Percentiles rank a stretch among this genome's conserved stretches.
These are phyloP conservation scores for Paramyrothecium sp. DNA, from an alignment of 2,329 filamentous ascomycete species.

Conservation along the genomic window DNA sequence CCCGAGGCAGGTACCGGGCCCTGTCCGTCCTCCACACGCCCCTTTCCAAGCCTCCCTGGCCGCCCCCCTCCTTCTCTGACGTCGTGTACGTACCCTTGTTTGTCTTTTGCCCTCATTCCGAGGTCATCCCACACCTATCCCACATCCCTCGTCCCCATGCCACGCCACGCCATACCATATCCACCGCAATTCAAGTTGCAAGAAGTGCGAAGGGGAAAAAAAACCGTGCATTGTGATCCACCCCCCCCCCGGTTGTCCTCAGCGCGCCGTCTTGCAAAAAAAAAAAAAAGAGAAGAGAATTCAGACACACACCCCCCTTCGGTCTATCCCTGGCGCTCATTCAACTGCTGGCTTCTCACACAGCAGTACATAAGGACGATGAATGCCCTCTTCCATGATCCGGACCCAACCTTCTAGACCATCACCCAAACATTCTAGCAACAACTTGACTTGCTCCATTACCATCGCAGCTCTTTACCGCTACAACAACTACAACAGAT, in stretches of 20 bases:
- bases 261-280: background rate
- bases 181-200: background rate
- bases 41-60: background rate
- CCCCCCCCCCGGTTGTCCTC: background rate
- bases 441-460: background rate
- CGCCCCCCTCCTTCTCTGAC: background rate
- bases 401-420: background rate
- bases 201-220: background rate
- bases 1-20: background rate
- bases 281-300: background rate
- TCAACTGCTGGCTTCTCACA: background rate
- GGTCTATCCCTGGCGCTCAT: background rate
- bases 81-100: constrained; percentile 1
- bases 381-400: background rate
- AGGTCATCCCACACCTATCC: background rate
- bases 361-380: background rate
- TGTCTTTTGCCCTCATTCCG: background rate
- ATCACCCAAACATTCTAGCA: background rate
- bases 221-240: background rate
- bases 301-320: background rate
- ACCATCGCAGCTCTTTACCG: background rate
- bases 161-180: background rate
- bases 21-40: background rate
- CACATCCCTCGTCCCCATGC: background rate
- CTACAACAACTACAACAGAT: background rate